Conservation (phyloP, 1,139 yeast species). For the Kodamaea sp. region DNA sequence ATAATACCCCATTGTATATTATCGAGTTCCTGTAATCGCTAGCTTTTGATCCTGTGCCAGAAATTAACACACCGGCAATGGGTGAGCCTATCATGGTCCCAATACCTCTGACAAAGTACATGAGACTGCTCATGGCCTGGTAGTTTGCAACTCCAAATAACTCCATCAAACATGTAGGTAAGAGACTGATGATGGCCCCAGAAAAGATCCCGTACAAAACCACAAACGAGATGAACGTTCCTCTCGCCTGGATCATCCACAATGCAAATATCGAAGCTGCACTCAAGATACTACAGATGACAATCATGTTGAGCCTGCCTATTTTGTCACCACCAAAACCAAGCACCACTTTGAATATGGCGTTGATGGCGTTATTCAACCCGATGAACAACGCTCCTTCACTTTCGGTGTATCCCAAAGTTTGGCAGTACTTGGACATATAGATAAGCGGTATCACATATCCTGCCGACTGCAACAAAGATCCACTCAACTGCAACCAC, state of each 20-base stretch:
- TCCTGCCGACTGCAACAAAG: conserved; percentile 41
- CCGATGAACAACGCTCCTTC: conserved; percentile 47
- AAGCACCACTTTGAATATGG: conserved; percentile 35
- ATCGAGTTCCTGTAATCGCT: conserved; percentile 24
- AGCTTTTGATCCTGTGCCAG: conserved; percentile 15
- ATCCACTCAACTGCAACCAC: conserved; percentile 30
- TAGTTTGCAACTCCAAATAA: conserved; percentile 37
- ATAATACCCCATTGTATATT: conserved; percentile 26
- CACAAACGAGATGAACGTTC: conserved; percentile 37
- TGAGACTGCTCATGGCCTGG: conserved; percentile 25
- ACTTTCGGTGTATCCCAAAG: conserved; percentile 33
- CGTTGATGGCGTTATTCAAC: conserved; percentile 42
- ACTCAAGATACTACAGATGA: conserved; percentile 34
- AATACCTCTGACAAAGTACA: conserved; percentile 33
- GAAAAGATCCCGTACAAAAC: conserved; percentile 38
- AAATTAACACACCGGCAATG: conserved; percentile 31
- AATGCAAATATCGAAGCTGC: conserved; percentile 32
- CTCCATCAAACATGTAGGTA: conserved; percentile 42
- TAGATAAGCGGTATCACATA: conserved; percentile 41
- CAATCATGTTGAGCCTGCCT: conserved; percentile 41
- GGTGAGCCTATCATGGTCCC: conserved; percentile 37
- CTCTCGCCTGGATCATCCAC: conserved; percentile 31
- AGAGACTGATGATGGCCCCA: conserved; percentile 39
- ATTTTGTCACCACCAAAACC: conserved; percentile 38
- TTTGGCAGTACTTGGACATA: conserved; percentile 42